Base-by-base conservation (phyloP, 2,329 filamentous ascomycete species). In the Colletotrichum eremochloae region DNA sequence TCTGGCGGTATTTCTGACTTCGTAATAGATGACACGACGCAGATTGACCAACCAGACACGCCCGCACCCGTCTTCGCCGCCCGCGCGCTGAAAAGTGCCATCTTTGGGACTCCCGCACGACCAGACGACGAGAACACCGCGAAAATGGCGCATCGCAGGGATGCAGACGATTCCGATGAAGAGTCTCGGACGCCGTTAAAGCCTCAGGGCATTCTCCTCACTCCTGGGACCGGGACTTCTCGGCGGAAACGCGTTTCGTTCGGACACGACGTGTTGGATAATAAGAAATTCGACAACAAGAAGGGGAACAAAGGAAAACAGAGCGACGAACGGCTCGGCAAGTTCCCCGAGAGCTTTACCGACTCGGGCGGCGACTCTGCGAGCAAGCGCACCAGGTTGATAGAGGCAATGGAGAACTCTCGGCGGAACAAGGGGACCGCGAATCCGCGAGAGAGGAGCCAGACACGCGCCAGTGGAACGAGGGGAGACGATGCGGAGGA, bases 51-150 rank as follows among this genome's bases (percentile, higher is more conserved):
- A 42, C 90, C 90, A 50, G 90, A 92, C 75, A 92, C 90, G 20
- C 90, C 90, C 8, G 90, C 89, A 0, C 90, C 90, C 2, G 87
- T 92, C 0, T 92, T 92, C 77, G 90, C 90, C 2, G 90, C 90
- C 48, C 86, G 90, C 71, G 90, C 90, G 7, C 83, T 92, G 77
- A 91, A 89, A 76, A 90, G 86, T 75, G 90, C 89, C 36, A 80
- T 92, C 57, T 92, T 92, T 76, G 90, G 90, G 52, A 89, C 88
- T 4, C 88, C 89, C 14, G 81, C 83, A 18, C 81, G 82, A 62
- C 78, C 78, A 18, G 78, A 79, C 57, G 79, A 84, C 60, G 81
- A 82, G 68, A 57, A 76, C 29, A 14, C 50, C 11, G 56, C 42
- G 42, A 58, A 31, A 9, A 73, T 72, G 68, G 57, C 71, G 58